These are phyloP conservation scores for Bromus sterilis DNA, from an alignment of 176 grass and related monocot genomes.

Conservation along the genomic window DNA sequence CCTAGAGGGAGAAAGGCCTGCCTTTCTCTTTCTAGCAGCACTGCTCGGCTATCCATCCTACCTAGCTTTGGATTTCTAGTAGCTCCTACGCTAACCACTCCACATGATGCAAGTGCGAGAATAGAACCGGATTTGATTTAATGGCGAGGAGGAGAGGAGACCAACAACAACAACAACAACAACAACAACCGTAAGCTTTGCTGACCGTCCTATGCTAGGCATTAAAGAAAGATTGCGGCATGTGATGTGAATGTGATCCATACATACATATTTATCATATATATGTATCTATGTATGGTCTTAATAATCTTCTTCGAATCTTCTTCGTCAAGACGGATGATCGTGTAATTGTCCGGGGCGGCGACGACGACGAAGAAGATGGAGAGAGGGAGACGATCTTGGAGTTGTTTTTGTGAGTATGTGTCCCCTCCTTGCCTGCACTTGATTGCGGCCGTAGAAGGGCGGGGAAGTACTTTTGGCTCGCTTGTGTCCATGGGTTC, in stretches of 20 bases:
- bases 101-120: neutral
- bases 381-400: neutral
- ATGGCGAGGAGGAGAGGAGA: neutral
- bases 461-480: neutral
- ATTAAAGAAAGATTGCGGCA: constrained; percentile 30
- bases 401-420: constrained; percentile 43
- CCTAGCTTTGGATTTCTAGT: constrained; percentile 21
- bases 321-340: too few relatives aligned
- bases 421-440: constrained; percentile 17
- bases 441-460: constrained; percentile 31
- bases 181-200: constrained; percentile 37
- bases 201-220: constrained; percentile 5
- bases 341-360: too few relatives aligned
- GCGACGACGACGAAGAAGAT: neutral
- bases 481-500: neutral
- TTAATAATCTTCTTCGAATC: too few relatives aligned
- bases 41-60: too few relatives aligned
- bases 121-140: neutral
- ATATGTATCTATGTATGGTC: too few relatives aligned
- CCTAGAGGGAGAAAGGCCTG: constrained; percentile 5
- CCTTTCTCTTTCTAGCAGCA: neutral
- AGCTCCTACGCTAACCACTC: constrained; percentile 27
- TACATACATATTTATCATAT: too few relatives aligned
- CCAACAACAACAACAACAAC: too few relatives aligned
- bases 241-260: too few relatives aligned